Conservation (phyloP, 2,329 filamentous ascomycete species). For the Cladosporium halotolerans region DNA sequence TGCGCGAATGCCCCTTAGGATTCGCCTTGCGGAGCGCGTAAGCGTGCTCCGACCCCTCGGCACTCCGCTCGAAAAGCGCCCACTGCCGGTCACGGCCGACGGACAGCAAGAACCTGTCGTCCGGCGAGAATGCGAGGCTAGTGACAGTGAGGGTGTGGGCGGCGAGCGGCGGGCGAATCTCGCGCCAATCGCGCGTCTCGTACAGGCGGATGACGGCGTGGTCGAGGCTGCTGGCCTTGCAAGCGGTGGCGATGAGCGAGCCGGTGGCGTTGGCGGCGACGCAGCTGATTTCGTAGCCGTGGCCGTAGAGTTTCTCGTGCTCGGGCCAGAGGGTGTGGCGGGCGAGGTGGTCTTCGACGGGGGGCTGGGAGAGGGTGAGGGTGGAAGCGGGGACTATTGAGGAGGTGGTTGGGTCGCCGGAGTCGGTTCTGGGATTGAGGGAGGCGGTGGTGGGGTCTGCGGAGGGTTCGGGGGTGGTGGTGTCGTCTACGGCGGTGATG, state of each 20-base stretch:
- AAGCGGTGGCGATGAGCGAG: slow-evolving; percentile 77
- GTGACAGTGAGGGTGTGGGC: slow-evolving; percentile 84
- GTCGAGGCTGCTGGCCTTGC: slow-evolving; percentile 84
- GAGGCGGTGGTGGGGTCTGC: slow-evolving; percentile 29
- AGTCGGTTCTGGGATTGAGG: slow-evolving; percentile 70
- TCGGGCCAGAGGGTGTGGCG: slow-evolving; percentile 94
- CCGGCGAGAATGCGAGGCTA: slow-evolving; percentile 68
- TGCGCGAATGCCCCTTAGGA: slow-evolving; percentile 79
- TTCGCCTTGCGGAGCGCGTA: slow-evolving; percentile 62
- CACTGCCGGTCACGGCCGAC: slow-evolving; percentile 90
- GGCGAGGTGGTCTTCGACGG: slow-evolving; percentile 82
- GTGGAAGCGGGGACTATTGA: slow-evolving; percentile 53
- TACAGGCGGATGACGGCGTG: slow-evolving; percentile 92
- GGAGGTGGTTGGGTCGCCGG: slow-evolving; percentile 40
- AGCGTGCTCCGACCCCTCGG: not conserved
- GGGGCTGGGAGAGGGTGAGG: slow-evolving; percentile 65
- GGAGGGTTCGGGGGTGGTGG: slow-evolving; percentile 17
- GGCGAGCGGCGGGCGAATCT: slow-evolving; percentile 74
- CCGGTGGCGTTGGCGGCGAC: slow-evolving; percentile 73
- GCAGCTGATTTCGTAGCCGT: slow-evolving; percentile 93
- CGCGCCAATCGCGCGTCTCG: slow-evolving; percentile 79
- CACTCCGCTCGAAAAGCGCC: slow-evolving; percentile 60
- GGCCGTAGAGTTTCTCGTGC: slow-evolving; percentile 91
- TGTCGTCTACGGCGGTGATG: slow-evolving; percentile 48
- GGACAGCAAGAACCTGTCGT: slow-evolving; percentile 71